Percentiles rank a stretch among this genome's conserved stretches.
Evolutionary conservation across 2,329 filamentous ascomycete species (phyloP).

Genomic region (Fusarium liriodendri): DNA sequence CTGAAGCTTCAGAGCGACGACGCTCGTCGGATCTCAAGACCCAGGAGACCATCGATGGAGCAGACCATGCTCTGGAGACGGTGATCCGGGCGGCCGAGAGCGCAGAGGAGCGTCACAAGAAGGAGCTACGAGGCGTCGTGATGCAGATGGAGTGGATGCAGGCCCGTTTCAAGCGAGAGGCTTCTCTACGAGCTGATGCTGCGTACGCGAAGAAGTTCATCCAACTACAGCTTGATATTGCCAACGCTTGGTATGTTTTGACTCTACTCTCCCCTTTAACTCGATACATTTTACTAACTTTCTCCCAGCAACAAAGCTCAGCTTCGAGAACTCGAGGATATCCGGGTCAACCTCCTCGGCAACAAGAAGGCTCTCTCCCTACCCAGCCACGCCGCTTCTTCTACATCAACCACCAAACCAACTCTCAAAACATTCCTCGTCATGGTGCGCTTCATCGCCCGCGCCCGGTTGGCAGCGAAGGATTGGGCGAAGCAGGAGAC

Average conservation of each 20-base stretch:
- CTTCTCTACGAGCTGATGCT: conserved; percentile 81
- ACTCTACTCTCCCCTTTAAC: conserved; percentile 1
- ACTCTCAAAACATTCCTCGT: conserved; percentile 58
- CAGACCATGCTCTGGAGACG: conserved; percentile 67
- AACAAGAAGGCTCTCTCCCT: conserved; percentile 51
- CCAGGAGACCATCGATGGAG: conserved; percentile 49
- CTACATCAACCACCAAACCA: conserved; percentile 27
- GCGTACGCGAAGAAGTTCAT: conserved; percentile 91
- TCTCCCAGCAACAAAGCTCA: conserved; percentile 86
- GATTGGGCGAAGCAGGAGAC: conserved; percentile 65
- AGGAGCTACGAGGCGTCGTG: conserved; percentile 83
- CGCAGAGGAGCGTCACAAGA: conserved; percentile 76
- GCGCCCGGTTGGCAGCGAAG: conserved; percentile 60
- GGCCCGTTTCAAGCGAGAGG: conserved; percentile 82
- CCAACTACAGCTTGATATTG: conserved; percentile 81
- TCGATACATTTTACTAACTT: conserved; percentile 15
- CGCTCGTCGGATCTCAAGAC: conserved; percentile 37
- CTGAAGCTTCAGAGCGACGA: conserved; percentile 17
- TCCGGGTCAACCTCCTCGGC: conserved; percentile 64
- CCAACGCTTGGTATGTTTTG: conserved; percentile 85
- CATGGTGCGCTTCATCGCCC: conserved; percentile 64
- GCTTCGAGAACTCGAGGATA: conserved; percentile 84
- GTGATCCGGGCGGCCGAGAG: conserved; percentile 68
- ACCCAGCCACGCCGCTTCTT: conserved; percentile 36
- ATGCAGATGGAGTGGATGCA: conserved; percentile 94